These are phyloP conservation scores for Lichtheimia ornata DNA, from an alignment of 371 early-diverging fungal genomes.

Conservation along the genomic window DNA sequence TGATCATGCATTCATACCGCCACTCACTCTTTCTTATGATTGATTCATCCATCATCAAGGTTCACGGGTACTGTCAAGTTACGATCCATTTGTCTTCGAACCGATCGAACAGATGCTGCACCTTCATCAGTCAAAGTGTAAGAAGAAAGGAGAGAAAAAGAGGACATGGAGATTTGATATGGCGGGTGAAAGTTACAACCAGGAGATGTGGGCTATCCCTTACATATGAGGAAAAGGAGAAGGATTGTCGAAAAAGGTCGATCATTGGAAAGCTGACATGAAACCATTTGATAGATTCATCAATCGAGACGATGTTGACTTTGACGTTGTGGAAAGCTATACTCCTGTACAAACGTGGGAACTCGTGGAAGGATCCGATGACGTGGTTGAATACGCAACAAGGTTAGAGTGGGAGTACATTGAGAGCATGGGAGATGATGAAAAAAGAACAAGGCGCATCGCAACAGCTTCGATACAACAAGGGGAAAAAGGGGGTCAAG, in stretches of 20 bases:
- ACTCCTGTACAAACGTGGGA: conserved; percentile 81
- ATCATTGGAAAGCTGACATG: not conserved
- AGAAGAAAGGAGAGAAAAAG: conserved; percentile 13
- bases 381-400: conserved; percentile 70
- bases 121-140: conserved; percentile 82
- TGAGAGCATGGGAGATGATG: too few species aligned
- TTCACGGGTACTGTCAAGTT: conserved; percentile 90
- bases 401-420: conserved; percentile 27
- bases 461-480: too few species aligned
- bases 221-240: too few species aligned
- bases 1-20: not conserved
- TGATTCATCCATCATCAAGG: conserved; percentile 28
- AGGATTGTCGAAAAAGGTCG: too few species aligned
- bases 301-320: conserved; percentile 90
- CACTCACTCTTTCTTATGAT: not conserved
- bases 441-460: too few species aligned
- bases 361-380: conserved; percentile 57
- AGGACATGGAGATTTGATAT: not conserved
- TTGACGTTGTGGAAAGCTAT: conserved; percentile 77
- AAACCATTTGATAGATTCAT: conserved; percentile 60
- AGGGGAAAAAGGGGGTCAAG: not conserved
- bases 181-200: not conserved
- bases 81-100: conserved; percentile 82
- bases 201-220: too few species aligned
- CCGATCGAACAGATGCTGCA: conserved; percentile 63